Evolutionary conservation across 1,139 yeast species (phyloP), one percentile per base, ranked within the genome.

Genomic region (Saccharomyces hybrid): DNA sequence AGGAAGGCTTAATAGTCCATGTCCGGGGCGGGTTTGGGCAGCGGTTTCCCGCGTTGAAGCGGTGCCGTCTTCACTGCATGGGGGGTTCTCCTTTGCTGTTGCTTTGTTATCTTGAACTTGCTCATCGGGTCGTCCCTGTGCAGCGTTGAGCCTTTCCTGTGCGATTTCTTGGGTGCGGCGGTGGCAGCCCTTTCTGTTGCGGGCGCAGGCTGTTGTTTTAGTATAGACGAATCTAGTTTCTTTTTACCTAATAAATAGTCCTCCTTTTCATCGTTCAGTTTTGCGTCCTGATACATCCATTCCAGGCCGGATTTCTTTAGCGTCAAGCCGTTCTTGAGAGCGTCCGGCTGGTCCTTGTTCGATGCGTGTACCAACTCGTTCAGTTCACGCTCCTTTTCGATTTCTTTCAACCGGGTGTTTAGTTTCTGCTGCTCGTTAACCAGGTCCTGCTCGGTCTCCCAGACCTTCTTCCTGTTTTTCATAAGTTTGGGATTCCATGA

Each of bases 401-500:
- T 77, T 66, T 88, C 96, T 54, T 78, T 75, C 58, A 82, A 82
- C 48, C 86, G 75, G 62, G 84, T 84, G 57, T 82, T 78, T 47
- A 85, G 82, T 63, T 80, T 79, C 63, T 82, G 80, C 54, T 85
- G 80, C 65, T 89, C 96, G 31, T 81, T 80, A 8, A 89, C 73
- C 25, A 88, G 84, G 52, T 84, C 85, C 65, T 89, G 91, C 67
- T 93, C 98, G 55, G 77, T 78, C 62, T 83, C 78, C 95, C 96
- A 87, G 38, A 91, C 93, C 66, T 84, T 86, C 62, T 84, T 85
- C 71, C 86, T 91, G 75, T 93, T 93, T 71, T 87, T 87, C 63
- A 87, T 75, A 52, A 88, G 76, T 48, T 88, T 91, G 3, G 98
- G 97, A 69, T 91, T 90, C 98, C 98, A 93, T 57, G 98, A 91